Base-by-base conservation (phyloP, 352 stramenopile genomes). In the Pythium phragmiticola region DNA sequence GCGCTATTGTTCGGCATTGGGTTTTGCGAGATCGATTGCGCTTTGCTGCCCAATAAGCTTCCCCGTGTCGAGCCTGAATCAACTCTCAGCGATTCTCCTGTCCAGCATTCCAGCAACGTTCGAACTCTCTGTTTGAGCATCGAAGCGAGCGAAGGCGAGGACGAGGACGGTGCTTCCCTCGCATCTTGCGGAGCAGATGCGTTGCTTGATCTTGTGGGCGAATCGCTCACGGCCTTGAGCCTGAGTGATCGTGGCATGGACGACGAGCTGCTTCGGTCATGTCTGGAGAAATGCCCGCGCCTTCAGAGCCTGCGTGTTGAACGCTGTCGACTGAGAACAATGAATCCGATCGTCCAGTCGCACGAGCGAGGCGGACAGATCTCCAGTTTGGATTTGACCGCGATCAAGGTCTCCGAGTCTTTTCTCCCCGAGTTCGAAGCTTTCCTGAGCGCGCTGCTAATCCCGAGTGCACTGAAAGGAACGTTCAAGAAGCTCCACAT, bases 401-500 rank as follows among this genome's bases (percentile, higher is more conserved):
- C 14, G 4, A 12, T 55, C 30, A 8, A 8, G 6, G 30, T 26
- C 5, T 5, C 11, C 7, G 1, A 1, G 0, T 11, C 48, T 13
- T 55, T 55, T 55, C 30, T 55, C 5, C 48, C 48, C 5, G 8
- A 7, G 6, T 42, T 55, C 3, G 48, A 55, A 33, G 48, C 28
- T 5, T 55, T 55, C 26, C 21, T 26, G 21, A 21, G 16, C 2
- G 12, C 33, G 12, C 16, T 55, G 12, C 48, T 55, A 14, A 26
- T 13, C 3, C 48, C 48, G 7, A 26, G 48, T 12, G 13, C 48
- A 0, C 33, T 55, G 12, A 55, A 55, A 14, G 26, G 48, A 41
- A 42, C 48, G 14, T n/a, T 55, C 12, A 55, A 55, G 16, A 41
- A 41, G 48, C 28, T 55, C 4, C 48, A 26, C 48, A 26, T 55